Conservation (phyloP, 1,139 yeast genomes). For the Saccharomycopsis crataegensis region DNA sequence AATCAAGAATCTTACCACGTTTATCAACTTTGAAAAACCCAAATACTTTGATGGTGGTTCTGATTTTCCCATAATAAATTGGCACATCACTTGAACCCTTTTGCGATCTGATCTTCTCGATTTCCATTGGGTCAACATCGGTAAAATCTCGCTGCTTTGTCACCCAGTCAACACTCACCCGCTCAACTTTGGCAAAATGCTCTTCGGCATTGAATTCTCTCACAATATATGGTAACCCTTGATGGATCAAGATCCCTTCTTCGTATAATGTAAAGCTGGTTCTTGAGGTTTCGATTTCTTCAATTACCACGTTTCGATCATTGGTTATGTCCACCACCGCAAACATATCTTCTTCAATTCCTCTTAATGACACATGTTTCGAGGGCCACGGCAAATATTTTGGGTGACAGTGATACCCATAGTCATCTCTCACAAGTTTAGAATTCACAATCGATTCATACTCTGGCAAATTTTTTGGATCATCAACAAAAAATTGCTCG, state of each 20-base stretch:
- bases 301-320: constrained; percentile 67
- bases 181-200: constrained; percentile 69
- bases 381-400: constrained; percentile 77
- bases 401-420: constrained; percentile 54
- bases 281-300: constrained; percentile 84
- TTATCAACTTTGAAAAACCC: constrained; percentile 87
- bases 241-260: constrained; percentile 92
- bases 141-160: constrained; percentile 89
- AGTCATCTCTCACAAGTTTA: constrained; percentile 41
- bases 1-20: constrained; percentile 72
- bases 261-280: constrained; percentile 89
- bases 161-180: constrained; percentile 91
- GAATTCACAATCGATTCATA: constrained; percentile 34
- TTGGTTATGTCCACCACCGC: constrained; percentile 88
- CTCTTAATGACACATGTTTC: constrained; percentile 65
- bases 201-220: constrained; percentile 74
- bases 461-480: not conserved
- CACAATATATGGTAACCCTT: constrained; percentile 83
- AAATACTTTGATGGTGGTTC: constrained; percentile 70
- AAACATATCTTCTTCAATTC: constrained; percentile 68
- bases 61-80: constrained; percentile 65
- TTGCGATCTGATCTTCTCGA: constrained; percentile 55
- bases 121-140: constrained; percentile 80
- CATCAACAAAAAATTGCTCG: constrained; percentile 43
- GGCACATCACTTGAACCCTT: constrained; percentile 48